Evolutionary conservation across 108 stramenopile genomes (phyloP), one percentile per base, ranked within the genome.

Genomic region (Nitzschia sp.): DNA sequence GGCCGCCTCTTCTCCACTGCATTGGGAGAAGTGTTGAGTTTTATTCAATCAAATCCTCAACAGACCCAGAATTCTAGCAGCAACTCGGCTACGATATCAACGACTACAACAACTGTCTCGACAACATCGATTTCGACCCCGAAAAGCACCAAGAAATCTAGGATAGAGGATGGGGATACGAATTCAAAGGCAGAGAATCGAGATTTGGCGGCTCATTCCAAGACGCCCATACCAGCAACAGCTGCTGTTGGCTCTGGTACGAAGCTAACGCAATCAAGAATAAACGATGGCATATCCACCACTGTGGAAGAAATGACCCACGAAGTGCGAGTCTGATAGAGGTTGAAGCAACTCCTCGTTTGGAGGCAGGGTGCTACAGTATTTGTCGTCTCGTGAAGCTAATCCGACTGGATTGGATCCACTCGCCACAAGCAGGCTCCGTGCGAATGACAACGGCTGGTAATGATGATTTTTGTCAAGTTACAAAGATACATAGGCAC

Each of bases 1-100:
- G 80, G 80, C 9, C 56, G 61, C 45, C 57, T 87, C 6, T 73
- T 87, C 29, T 70, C 79, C 13, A 87, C 79, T n/a, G 85, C 80
- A n/a, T 32, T 86, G 45, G 72, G 78, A 11, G 85, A 86, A 57
- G 73, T 83, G 9, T 34, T 83, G 29, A 63, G 65, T 60, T 66
- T 71, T 29, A 76, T 71, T 54, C 45, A 63, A 17, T 38, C 59
- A 22, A 71, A 61, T 38, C 69, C 44, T 17, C 38, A 44, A 25
- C 6, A 36, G 1, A 45, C 25, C 13, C 9, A 16, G 2, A 25
- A 36, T 1, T 44, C 17, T 15, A 44, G 17, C 38, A 19, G 8
- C 35, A 16, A 9, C 17, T 15, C 60, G 5, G 26, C 0, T 28
- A 22, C 56, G 16, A 1, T 55, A 58, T 22, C 38, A 44, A 30